Evolutionary conservation across 1,284 basidiomycete genomes (phyloP), one percentile per base, ranked within the genome.

Genomic region (Trametes hirsuta): DNA sequence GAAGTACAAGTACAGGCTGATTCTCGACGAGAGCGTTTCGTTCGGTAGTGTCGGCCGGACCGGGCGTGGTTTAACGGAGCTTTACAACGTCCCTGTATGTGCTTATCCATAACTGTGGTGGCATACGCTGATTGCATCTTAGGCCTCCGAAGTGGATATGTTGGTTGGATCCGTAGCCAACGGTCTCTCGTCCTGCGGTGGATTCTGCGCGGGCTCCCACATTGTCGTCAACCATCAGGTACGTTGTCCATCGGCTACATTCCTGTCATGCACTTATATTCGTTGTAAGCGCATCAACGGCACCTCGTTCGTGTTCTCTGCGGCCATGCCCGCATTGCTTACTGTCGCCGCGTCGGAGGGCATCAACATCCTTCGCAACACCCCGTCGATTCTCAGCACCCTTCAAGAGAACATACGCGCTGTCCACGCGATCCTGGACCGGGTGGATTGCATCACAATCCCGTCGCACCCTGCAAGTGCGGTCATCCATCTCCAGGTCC

Each of bases 1-100:
- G 68, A 95, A 96, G 76, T 94, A 94, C 85, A 98, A 98, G 77
- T 98, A 96, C 76, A 87, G 97, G 15, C 79, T 99, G 56, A 91
- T 99, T 61, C 83, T 99, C 21, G 97, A 99, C 75, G 97, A 99
- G 76, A 90, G 86, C 61, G 87, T 94, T 71, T 97, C 95, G 2
- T 95, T 99, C 70, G 97, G 97, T 40, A 87, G 91, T 49, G 86
- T 99, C 34, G 97, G 97, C 44, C 82, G 91, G 51, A 97, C 95
- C 42, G 97, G 97, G 45, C 90, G 95, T 58, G 97, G 97, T 42
- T 77, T 98, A 47, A 98, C 97, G 0, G 97, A 99, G 72, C 78
- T 97, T 42, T 97, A 92, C 76, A 94, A 94, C 63, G 88, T 98
- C 53, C 90, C 95, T 0, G 93, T 94, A 75, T 52, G 89, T 75